Conservation (phyloP, 1,284 basidiomycete species). For the Cryptococcus maquisensis region DNA sequence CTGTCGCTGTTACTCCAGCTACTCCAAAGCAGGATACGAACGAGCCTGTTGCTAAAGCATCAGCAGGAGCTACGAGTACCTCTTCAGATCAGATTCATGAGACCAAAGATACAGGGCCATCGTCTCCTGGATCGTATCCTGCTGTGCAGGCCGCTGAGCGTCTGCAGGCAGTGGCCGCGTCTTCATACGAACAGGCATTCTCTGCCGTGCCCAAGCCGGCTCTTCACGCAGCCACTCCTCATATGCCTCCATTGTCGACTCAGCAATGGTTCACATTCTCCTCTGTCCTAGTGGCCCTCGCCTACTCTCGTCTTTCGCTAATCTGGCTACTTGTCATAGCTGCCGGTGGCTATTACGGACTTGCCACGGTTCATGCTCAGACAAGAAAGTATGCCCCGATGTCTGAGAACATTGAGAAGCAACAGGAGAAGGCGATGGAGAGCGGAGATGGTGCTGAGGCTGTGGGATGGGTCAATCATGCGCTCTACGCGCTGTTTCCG, state of each 20-base stretch:
- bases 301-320: conserved; percentile 1
- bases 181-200: background rate
- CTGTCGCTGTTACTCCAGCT: conserved; percentile 22
- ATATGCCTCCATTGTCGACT: background rate
- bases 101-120: background rate
- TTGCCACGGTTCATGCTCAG: background rate
- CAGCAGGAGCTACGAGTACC: background rate
- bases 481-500: conserved; percentile 44
- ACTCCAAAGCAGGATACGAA: conserved; percentile 8
- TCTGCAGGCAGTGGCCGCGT: background rate
- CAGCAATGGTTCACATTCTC: background rate
- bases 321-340: conserved; percentile 6
- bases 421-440: background rate
- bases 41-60: background rate
- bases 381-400: background rate
- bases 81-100: background rate
- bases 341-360: background rate
- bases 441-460: conserved; percentile 6
- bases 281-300: conserved; percentile 1
- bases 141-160: background rate
- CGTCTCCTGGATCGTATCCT: background rate
- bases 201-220: conserved; percentile 1
- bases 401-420: background rate
- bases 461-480: conserved; percentile 39
- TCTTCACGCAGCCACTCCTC: background rate